A percentile compares a stretch with the other conserved stretches of the same genome.
Conservation (phyloP, 2,329 filamentous ascomycete species). For the Aspergillus latus region DNA sequence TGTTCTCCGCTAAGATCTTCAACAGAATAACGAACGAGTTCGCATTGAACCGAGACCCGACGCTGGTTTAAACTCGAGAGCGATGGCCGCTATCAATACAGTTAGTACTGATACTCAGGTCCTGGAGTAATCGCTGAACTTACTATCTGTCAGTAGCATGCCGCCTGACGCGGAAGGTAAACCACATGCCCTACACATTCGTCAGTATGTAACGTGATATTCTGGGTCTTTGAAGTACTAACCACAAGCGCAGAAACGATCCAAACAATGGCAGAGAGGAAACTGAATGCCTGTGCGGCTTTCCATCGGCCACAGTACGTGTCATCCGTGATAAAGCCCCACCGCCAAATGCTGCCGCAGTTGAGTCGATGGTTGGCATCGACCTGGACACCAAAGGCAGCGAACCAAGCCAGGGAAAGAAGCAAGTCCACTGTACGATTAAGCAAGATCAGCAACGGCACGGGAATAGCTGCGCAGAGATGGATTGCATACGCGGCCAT, state of each 20-base stretch:
- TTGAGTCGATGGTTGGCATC: conserved; percentile 53
- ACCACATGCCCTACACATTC: conserved; percentile 34
- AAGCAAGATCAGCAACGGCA: background rate
- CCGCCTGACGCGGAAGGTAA: conserved; percentile 32
- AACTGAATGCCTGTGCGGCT: conserved; percentile 68
- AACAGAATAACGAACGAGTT: background rate
- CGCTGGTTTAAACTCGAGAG: background rate
- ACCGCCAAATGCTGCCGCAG: conserved; percentile 61
- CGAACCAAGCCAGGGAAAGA: conserved; percentile 69
- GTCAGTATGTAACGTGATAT: conserved; percentile 14
- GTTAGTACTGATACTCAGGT: background rate
- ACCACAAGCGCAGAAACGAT: conserved; percentile 62
- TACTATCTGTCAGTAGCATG: conserved; percentile 23
- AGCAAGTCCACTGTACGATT: conserved; percentile 59
- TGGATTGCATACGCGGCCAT: conserved; percentile 55
- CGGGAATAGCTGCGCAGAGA: background rate
- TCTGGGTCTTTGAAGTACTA: conserved; percentile 15
- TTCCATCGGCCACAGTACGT: conserved; percentile 68
- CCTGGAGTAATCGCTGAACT: conserved; percentile 9
- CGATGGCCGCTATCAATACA: background rate
- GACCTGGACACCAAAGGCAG: conserved; percentile 65
- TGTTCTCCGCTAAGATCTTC: too few relatives aligned
- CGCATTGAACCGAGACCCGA: background rate
- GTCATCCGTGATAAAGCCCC: conserved; percentile 54
- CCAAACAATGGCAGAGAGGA: conserved; percentile 71